phyloP scores from a whole-genome alignment of 2,329 filamentous ascomycete species.

The Madurella mycetomatis region DNA sequence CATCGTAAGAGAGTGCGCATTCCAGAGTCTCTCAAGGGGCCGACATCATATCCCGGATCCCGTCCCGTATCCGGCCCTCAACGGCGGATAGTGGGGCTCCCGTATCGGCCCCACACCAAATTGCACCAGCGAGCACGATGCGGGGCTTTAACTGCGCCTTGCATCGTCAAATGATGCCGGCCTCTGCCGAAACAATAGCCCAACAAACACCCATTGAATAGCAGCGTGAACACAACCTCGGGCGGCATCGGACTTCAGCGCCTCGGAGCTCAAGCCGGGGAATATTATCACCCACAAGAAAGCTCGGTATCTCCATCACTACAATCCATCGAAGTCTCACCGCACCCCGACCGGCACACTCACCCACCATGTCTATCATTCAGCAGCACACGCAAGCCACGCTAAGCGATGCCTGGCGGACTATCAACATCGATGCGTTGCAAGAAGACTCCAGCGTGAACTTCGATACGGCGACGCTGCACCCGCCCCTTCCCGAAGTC shows the following conservation, averaged over 20 bases:
- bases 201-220: not conserved
- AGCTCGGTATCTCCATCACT: not conserved
- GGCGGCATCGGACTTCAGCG: too few species aligned
- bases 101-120: not conserved
- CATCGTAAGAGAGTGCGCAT: too few species aligned
- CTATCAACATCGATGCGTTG: slow-evolving; percentile 89
- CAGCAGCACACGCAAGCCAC: slow-evolving; percentile 59
- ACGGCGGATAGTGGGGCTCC: not conserved
- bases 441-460: slow-evolving; percentile 87
- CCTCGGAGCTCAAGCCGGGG: too few species aligned
- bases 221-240: too few species aligned
- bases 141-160: slow-evolving; percentile 6
- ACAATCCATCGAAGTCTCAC: not conserved
- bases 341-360: not conserved
- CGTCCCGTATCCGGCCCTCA: too few species aligned
- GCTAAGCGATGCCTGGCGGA: slow-evolving; percentile 68
- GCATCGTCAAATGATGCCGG: slow-evolving; percentile 10
- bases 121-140: not conserved
- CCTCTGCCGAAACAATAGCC: not conserved
- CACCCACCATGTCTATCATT: slow-evolving; percentile 57
- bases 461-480: slow-evolving; percentile 82
- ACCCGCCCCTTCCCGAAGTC: slow-evolving; percentile 69
- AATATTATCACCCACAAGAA: too few species aligned
- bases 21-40: too few species aligned
- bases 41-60: not conserved